Base-by-base conservation (phyloP, 164 flowering plant species). In the Akebia trifoliata region DNA sequence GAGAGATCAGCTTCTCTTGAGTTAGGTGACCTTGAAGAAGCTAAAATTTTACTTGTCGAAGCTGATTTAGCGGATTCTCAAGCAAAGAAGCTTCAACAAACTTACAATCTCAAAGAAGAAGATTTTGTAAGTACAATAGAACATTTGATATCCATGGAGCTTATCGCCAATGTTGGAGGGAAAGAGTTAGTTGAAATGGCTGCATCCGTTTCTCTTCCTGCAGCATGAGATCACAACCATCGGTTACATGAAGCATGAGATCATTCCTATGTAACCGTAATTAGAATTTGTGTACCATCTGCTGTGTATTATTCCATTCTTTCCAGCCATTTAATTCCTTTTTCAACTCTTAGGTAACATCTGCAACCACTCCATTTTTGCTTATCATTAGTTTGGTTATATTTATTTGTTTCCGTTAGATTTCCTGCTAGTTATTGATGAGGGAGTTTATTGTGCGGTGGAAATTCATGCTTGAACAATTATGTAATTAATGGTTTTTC, bases 21-120 rank as follows among this genome's bases (percentile, higher is more conserved):
- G 63, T 56, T 87, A 61, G 80, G 83, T 29, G 85, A 87, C 56
- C 54, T 57, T 31, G 92, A 85, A 73, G 96, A 87, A 74, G 96
- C 90, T 11, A 61, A 68, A 4, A 62, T 75, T 57, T 77, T 87
- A 25, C 75, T 70, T 54, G 76, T 69, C 15, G 96, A 87, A 70
- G 86, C 82, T 49, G 80, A 83, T 65, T 77, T 81, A 58, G 86
- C 87, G 20, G 70, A 77, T 17, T 53, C 65, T 15, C 87, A 85
- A 71, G 90, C 90, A 25, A 61, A 65, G 53, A 65, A 64, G 42
- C 84, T 87, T 64, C 72, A 81, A 57, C 69, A 70, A 28, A 44
- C 67, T 21, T 76, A 76, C 35, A 54, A 70, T 58, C 63, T 83
- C 24, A 69, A 73, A 60, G 75, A 60, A 10, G 83, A 72, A 45